These are phyloP conservation scores for Gossypium longicalyx DNA, from an alignment of 345 rosid genomes.

Conservation along the genomic window DNA sequence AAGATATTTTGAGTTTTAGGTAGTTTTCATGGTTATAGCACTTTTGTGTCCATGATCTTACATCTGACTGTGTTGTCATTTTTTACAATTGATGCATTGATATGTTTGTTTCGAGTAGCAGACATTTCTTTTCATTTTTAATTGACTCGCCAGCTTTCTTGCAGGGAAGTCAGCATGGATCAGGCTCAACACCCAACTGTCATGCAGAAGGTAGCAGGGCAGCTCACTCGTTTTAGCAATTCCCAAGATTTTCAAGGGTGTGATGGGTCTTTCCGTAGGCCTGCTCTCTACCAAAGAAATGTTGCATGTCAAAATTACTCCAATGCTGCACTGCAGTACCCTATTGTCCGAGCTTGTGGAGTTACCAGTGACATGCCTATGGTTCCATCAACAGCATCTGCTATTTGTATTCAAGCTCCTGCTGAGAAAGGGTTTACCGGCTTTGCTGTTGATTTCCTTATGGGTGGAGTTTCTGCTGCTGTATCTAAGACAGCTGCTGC, in stretches of 20 bases:
- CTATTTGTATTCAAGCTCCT: slow-evolving; percentile 4
- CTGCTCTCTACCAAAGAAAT: background rate
- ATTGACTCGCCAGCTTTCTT: background rate
- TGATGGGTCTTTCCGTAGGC: background rate
- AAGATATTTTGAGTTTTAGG: background rate
- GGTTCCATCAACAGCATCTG: background rate
- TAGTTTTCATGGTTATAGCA: background rate
- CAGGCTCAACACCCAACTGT: slow-evolving; percentile 1
- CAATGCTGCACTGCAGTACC: background rate
- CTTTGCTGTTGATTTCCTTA: background rate
- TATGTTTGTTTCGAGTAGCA: background rate
- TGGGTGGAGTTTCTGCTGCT: slow-evolving; percentile 7
- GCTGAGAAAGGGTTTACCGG: background rate
- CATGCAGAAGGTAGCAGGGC: slow-evolving; percentile 3
- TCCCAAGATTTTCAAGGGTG: background rate
- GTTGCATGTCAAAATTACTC: background rate
- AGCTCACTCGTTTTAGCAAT: background rate
- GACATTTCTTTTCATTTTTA: background rate
- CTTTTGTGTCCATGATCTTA: background rate
- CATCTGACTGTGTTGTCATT: background rate
- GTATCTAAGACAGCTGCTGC: slow-evolving; percentile 8
- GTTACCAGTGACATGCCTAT: background rate
- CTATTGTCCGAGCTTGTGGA: background rate
- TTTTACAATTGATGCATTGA: background rate
- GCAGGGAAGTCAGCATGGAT: slow-evolving; percentile 33